A percentile compares a stretch with the other conserved stretches of the same genome.
These are phyloP conservation scores for Trypanosoma rangeli DNA, from an alignment of 208 protist species.

Conservation along the genomic window DNA sequence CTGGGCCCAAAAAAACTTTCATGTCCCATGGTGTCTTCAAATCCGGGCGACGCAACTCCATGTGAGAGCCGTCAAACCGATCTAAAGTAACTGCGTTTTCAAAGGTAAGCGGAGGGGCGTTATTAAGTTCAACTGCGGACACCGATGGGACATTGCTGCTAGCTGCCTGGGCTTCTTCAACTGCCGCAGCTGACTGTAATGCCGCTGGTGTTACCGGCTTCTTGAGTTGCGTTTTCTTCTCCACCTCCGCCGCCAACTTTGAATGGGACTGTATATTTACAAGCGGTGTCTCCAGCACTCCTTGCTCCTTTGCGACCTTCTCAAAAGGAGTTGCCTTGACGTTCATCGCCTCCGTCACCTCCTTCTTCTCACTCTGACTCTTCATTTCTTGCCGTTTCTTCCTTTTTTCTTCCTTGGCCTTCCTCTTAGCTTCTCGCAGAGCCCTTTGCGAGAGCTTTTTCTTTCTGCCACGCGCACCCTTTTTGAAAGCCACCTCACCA, in stretches of 20 bases:
- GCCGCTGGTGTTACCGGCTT: not conserved
- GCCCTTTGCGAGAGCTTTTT: constrained; percentile 5
- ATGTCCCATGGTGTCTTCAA: constrained; percentile 44
- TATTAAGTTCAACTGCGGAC: constrained; percentile 17
- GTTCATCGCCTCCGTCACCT: not conserved
- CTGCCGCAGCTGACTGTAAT: not conserved
- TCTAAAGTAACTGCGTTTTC: constrained; percentile 31
- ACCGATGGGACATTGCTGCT: not conserved
- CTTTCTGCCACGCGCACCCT: not conserved
- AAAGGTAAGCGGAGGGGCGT: constrained; percentile 34
- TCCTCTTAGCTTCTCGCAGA: constrained; percentile 18
- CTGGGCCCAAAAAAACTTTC: constrained; percentile 40
- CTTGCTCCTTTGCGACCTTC: constrained; percentile 16
- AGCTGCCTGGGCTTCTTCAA: not conserved
- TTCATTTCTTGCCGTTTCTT: constrained; percentile 18
- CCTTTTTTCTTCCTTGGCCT: constrained; percentile 15
- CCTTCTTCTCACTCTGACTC: not conserved
- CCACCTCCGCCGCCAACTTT: constrained; percentile 8
- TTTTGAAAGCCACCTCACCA: not conserved
- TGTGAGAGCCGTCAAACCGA: constrained; percentile 35
- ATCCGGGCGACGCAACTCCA: constrained; percentile 34
- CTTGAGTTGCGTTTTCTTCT: constrained; percentile 1
- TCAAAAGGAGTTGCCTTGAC: constrained; percentile 7
- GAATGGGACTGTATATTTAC: constrained; percentile 12
- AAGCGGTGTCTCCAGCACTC: constrained; percentile 23